These are phyloP conservation scores for Aspergillus eucalypticola DNA, from an alignment of 2,329 filamentous ascomycete species.

Conservation along the genomic window DNA sequence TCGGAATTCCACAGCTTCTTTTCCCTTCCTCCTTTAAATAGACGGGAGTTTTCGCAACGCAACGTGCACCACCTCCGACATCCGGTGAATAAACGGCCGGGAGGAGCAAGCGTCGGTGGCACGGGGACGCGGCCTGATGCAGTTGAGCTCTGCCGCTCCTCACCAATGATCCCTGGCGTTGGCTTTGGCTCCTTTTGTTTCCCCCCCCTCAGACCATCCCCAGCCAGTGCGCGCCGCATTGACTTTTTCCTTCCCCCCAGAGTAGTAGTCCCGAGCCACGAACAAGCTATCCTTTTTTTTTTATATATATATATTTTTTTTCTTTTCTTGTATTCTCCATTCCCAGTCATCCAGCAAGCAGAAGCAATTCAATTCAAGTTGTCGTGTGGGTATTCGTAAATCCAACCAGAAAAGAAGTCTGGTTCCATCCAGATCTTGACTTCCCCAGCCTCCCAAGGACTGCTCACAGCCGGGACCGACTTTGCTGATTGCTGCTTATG, in stretches of 20 bases:
- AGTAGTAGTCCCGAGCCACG: background rate
- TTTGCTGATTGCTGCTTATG: conserved; percentile 9
- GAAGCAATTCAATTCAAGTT: background rate
- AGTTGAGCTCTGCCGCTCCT: conserved; percentile 1
- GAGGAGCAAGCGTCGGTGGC: background rate
- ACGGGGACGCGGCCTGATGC: conserved; percentile 2
- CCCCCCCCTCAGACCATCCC: background rate
- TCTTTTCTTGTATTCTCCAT: background rate
- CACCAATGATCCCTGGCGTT: background rate
- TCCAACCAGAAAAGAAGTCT: background rate
- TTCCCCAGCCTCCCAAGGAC: background rate
- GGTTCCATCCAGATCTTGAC: background rate
- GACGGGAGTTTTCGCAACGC: background rate
- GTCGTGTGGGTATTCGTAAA: background rate
- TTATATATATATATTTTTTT: no score
- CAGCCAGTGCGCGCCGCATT: background rate
- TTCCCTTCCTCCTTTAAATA: background rate
- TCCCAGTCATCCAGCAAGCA: background rate
- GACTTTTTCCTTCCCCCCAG: background rate
- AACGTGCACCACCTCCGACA: background rate
- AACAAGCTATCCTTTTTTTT: background rate
- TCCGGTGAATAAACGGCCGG: background rate
- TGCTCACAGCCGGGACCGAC: background rate
- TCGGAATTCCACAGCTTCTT: background rate
- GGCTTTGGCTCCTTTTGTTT: background rate